Evolutionary conservation across 129 eudicot genomes (phyloP), one percentile per base, ranked within the genome.

Genomic region (Centrapalus pauciflorus): DNA sequence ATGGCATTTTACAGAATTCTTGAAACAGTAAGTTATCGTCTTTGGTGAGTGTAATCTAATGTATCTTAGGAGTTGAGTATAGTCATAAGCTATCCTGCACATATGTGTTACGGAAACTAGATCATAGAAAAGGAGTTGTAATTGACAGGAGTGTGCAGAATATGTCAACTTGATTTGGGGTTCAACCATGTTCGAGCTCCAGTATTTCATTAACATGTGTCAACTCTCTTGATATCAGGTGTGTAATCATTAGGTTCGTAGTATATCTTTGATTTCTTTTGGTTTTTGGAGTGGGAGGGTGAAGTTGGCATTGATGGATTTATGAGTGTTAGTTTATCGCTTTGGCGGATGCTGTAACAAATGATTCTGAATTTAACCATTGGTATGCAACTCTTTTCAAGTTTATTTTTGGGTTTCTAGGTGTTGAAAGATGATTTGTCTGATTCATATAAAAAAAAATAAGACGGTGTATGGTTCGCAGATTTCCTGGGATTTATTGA

Each of bases 1-100:
- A 62, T 85, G 2, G 74, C 28, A 67, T 89, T 37, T 77, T 77
- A 3, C 82, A 71, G 52, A 87, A 77, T 62, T 70, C 57, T 0
- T 80, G 59, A 76, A 35, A 67, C 61, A 16, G 17, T n/a, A 50
- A 51, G 48, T 51, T 19, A 2, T 19, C 21, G 25, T 35, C 71
- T 61, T 33, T 41, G 14, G 63, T 35, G 21, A n/a, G 30, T 74
- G 73, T 66, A 30, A 56, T 75, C 46, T 66, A 48, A 11, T 48
- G 50, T 48, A 51, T 28, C 25, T 27, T 46, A 66, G 33, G 25
- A 27, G 25, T 64, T 50, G 66, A 66, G 73, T 66, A 51, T 74
- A 65, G 64, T 37, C 24, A 50, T 19, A 63, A 34, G 9, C 51
- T 52, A 72, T 49, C 41, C 55, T 72, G 62, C 77, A 72, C 77